Base-by-base conservation (phyloP, 805 yeast genomes). In the Starmera dryadoides region DNA sequence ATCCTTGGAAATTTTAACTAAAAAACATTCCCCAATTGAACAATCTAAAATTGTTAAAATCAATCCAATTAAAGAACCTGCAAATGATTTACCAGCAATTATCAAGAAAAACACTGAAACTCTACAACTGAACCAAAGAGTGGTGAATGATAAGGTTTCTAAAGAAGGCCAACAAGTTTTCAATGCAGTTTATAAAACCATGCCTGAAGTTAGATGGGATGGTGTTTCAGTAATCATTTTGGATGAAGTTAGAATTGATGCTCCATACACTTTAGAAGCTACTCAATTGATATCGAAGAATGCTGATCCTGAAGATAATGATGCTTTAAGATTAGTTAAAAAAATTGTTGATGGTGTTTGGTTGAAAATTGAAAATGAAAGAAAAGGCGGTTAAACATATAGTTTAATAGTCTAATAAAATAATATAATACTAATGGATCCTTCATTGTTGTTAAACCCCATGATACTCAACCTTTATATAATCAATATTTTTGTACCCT, bases 401-500 rank as follows among this genome's bases (percentile, higher is more conserved):
- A 21, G n/a, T n/a, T n/a, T n/a, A 10, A 5, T 23, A 34, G 19
- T 17, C 8, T 10, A 26, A 17, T 10, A 16, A 15, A n/a, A n/a
- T n/a, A n/a, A n/a, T n/a, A n/a, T n/a, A n/a, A n/a, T n/a, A n/a
- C n/a, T n/a, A n/a, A n/a, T n/a, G n/a, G n/a, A n/a, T n/a, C n/a
- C n/a, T n/a, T n/a, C n/a, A n/a, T n/a, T n/a, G n/a, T n/a, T n/a
- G n/a, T 21, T 9, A 21, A 21, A 21, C 23, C 42, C 21, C 10
- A 42, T 36, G 59, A 56, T 11, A 55, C 16, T 52, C 55, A 10
- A 76, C 50, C 37, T 66, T 68, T 6, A 79, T 48, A 10, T 59
- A 38, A n/a, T 78, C 79, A 48, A 83, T 81, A 10, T 72, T 47
- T 43, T 66, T 63, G 4, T 62, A 40, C 0, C 88, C 88, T 45